Conservation (phyloP, 495 filamentous ascomycete genomes). For the Tuber indicum region DNA sequence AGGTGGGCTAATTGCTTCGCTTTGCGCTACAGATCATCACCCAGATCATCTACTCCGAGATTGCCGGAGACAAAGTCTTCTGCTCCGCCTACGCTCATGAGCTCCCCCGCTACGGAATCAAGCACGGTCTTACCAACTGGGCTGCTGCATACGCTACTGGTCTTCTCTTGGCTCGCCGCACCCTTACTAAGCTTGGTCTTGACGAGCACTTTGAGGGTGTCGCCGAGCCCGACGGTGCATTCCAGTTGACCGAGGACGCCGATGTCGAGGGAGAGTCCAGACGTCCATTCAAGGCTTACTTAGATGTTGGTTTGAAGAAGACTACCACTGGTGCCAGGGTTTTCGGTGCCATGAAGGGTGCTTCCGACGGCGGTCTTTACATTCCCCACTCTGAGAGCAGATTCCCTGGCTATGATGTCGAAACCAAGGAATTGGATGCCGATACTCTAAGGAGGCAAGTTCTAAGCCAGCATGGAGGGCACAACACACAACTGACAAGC, state of each 20-base stretch:
- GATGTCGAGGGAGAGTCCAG: slow-evolving; percentile 77
- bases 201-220: slow-evolving; percentile 87
- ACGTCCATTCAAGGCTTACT: slow-evolving; percentile 96
- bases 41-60: slow-evolving; percentile 95
- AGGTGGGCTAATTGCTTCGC: slow-evolving; percentile 26
- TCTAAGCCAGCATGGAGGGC: background rate
- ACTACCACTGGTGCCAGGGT: slow-evolving; percentile 97
- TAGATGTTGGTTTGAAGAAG: slow-evolving; percentile 93
- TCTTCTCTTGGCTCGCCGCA: slow-evolving; percentile 91
- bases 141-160: slow-evolving; percentile 93
- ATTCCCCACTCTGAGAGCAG: slow-evolving; percentile 97
- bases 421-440: slow-evolving; percentile 91
- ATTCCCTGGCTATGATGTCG: slow-evolving; percentile 97
- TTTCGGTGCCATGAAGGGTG: slow-evolving; percentile 99
- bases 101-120: slow-evolving; percentile 92
- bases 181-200: slow-evolving; percentile 90
- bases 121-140: slow-evolving; percentile 99
- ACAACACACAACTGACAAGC: background rate
- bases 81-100: slow-evolving; percentile 91
- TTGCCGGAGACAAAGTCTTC: slow-evolving; percentile 96
- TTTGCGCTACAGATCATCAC: slow-evolving; percentile 61
- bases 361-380: slow-evolving; percentile 93
- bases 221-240: slow-evolving; percentile 92
- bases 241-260: slow-evolving; percentile 80
- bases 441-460: slow-evolving; percentile 77